A percentile compares a stretch with the other conserved stretches of the same genome.
Evolutionary conservation across 2,329 filamentous ascomycete genomes (phyloP).

Genomic region (Cryphonectria parasitica): DNA sequence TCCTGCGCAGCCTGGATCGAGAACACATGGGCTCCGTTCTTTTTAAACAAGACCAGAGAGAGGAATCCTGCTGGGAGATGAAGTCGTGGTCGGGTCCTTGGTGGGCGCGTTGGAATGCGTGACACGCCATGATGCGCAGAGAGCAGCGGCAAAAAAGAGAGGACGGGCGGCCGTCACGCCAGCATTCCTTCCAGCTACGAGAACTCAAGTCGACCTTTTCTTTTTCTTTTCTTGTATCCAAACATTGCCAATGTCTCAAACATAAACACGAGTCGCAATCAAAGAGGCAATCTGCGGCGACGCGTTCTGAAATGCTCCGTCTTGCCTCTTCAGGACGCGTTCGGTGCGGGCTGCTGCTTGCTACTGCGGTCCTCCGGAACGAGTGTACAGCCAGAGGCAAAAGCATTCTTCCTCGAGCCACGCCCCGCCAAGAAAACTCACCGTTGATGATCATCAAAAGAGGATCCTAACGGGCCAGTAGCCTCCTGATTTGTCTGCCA

Average conservation of each 20-base stretch:
- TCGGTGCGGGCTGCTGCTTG: neutral
- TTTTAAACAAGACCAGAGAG: conserved; percentile 6
- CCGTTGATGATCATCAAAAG: neutral
- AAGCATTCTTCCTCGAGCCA: neutral
- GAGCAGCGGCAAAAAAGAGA: neutral
- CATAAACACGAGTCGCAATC: neutral
- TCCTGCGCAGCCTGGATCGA: neutral
- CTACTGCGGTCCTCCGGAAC: neutral
- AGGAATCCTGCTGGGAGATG: neutral
- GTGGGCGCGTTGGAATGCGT: conserved; percentile 11
- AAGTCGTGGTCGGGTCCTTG: neutral
- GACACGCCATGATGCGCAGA: conserved; percentile 3
- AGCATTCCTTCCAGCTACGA: conserved; percentile 15
- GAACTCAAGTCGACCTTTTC: neutral
- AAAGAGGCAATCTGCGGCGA: neutral
- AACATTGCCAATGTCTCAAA: conserved; percentile 8
- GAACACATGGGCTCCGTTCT: neutral
- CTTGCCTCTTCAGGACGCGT: neutral
- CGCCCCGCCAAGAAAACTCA: too few relatives aligned
- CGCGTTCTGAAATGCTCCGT: neutral
- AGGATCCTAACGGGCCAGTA: too few relatives aligned
- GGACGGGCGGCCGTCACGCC: neutral
- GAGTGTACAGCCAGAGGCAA: neutral
- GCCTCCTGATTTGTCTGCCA: neutral
- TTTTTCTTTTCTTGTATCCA: neutral